These are phyloP conservation scores for Neckera pumila DNA, from an alignment of 225 moss, liverwort and hornwort species.

Conservation along the genomic window DNA sequence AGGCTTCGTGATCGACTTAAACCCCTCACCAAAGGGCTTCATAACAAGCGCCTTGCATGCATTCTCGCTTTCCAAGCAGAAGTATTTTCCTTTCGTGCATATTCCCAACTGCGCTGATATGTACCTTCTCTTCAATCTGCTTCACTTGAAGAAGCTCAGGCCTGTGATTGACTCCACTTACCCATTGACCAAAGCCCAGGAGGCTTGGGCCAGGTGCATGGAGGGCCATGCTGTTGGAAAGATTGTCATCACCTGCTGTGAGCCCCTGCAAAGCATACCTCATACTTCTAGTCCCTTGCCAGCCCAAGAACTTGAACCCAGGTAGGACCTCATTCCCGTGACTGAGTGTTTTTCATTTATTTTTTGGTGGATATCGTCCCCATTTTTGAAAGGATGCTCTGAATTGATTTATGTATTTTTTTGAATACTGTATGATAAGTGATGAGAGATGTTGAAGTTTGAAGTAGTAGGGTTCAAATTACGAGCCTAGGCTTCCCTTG, in stretches of 20 bases:
- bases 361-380: background rate
- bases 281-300: background rate
- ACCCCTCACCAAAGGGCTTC: constrained; percentile 14
- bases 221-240: constrained; percentile 70
- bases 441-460: background rate
- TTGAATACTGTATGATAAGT: background rate
- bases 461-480: background rate
- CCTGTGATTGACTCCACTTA: constrained; percentile 52
- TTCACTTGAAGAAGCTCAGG: constrained; percentile 42
- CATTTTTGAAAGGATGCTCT: background rate
- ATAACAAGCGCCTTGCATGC: constrained; percentile 17
- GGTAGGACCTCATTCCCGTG: background rate
- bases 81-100: constrained; percentile 27
- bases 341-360: background rate
- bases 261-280: constrained; percentile 15
- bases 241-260: constrained; percentile 37
- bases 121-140: constrained; percentile 46
- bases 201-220: constrained; percentile 70
- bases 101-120: constrained; percentile 38
- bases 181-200: constrained; percentile 32
- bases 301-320: background rate
- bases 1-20: constrained; percentile 59
- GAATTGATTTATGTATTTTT: no score
- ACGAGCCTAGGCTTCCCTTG: background rate
- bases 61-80: constrained; percentile 54